Base-by-base conservation (phyloP, 179 eudicot species). In the Nepenthes alata region DNA sequence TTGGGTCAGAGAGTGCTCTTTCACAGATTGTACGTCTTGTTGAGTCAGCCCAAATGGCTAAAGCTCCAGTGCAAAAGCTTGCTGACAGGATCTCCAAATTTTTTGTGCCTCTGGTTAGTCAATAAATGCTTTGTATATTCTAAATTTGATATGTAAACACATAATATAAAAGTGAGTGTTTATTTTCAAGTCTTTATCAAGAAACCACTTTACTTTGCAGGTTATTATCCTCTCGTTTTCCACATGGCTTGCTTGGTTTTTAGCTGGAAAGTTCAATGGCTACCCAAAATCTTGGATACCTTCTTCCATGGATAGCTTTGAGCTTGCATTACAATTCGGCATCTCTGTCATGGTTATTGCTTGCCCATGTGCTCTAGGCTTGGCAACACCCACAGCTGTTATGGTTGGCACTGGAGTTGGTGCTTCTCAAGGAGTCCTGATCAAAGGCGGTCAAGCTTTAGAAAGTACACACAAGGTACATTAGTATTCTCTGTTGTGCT, bases 371-470 rank as follows among this genome's bases (percentile, higher is more conserved):
- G 98, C 98, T 50, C 84, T 93, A 11, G 98, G 97, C 62, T 74
- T 93, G 78, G 98, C 98, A 16, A 93, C 98, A 39, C 98, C 95
- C 4, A 93, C 97, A 15, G 98, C 98, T 65, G 95, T 93, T 56
- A 93, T 93, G 98, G 98, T 93, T 76, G 98, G 97, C 57, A 87
- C 98, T 12, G 98, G 98, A 9, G 86, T 90, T 10, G 97, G 98
- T 60, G 98, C 98, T 65, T 80, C 97, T 59, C 97, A 87, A 68
- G 97, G 98, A 74, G 88, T 93, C 37, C 85, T 93, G 7, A 93
- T 90, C 59, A 93, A 93, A 83, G 98, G 95, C n/a, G 98, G 98
- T 35, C 93, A 82, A 55, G 98, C 98, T 37, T 80, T 93, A 63
- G 98, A 93, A 78, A 87, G 81, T 64, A 85, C 98, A 62, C 98